Evolutionary conservation across 441 rosid genomes (phyloP), one percentile per base, ranked within the genome.

Genomic region (Arabidopsis hybrid): DNA sequence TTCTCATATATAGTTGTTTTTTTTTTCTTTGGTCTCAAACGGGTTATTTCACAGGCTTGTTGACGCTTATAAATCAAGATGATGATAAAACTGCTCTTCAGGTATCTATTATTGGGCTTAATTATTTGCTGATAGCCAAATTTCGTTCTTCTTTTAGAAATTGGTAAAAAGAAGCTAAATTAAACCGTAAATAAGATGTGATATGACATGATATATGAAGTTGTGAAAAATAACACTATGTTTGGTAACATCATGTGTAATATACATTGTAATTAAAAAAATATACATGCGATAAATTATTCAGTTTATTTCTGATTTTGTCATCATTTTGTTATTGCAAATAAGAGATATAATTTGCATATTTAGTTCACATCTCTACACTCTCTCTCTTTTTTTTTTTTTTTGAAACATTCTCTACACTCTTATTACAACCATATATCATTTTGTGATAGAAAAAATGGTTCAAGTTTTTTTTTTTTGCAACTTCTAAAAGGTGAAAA

Each of bases 21-120:
- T 1, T 31, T 32, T 6, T 57, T 0, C 0, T 57, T 4, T 14
- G 5, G 31, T 68, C 65, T 75, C 14, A 68, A 9, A 50, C 45
- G 4, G n/a, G 5, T 14, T 7, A 65, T 53, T 32, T 71, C 45
- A 69, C 79, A 87, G 95, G 91, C 14, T 84, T 93, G 81, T 60
- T 91, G 63, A 82, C 96, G 13, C 78, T 93, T 79, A 91, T 93
- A 49, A 93, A 93, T 85, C 97, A 93, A 83, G 96, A 93, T 77
- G 91, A 91, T 75, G 82, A 78, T 56, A 86, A 86, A 70, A 91
- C 89, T 65, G 96, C 98, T 62, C 97, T 91, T 71, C 91, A 88
- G 91, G 96, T 91, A 75, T 4, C 4, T 63, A 4, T 60, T 8
- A 13, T 46, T 14, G 50, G 46, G 6, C 43, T 40, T 39, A 18